phyloP scores from a whole-genome alignment of 2,329 filamentous ascomycete genomes.

The Pseudogymnoascus sp. region DNA sequence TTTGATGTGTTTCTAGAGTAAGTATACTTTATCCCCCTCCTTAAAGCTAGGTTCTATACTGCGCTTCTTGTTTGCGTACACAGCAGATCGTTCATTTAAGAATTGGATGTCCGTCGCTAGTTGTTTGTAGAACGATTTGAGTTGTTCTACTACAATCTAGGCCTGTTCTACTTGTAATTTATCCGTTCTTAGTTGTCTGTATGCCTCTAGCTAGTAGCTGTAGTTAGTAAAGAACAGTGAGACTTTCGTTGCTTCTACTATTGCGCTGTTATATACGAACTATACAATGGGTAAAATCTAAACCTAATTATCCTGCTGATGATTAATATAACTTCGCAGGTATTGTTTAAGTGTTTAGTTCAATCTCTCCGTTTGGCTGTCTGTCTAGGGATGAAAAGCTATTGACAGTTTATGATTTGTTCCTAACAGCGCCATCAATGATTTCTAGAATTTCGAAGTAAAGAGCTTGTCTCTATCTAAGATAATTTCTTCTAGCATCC shows the following conservation, averaged over 20 bases:
- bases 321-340: constrained; percentile 10
- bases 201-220: neutral
- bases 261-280: constrained; percentile 11
- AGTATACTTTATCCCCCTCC: neutral
- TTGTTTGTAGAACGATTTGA: neutral
- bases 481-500: constrained; percentile 12
- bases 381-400: constrained; percentile 11
- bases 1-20: neutral
- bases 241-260: neutral
- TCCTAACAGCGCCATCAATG: neutral
- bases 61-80: neutral
- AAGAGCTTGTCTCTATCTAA: constrained; percentile 14
- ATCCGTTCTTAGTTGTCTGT: neutral
- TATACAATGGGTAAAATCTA: constrained; percentile 8
- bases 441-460: constrained; percentile 12
- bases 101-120: neutral
- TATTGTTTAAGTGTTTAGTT: constrained; percentile 12
- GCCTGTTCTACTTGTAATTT: neutral
- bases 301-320: constrained; percentile 10
- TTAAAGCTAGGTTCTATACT: neutral
- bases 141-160: no score
- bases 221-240: constrained; percentile 9
- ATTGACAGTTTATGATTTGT: constrained; percentile 12
- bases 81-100: neutral
- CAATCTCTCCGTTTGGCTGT: constrained; percentile 7